Base-by-base conservation (phyloP, 805 yeast species). In the Metschnikowia rubicola region DNA sequence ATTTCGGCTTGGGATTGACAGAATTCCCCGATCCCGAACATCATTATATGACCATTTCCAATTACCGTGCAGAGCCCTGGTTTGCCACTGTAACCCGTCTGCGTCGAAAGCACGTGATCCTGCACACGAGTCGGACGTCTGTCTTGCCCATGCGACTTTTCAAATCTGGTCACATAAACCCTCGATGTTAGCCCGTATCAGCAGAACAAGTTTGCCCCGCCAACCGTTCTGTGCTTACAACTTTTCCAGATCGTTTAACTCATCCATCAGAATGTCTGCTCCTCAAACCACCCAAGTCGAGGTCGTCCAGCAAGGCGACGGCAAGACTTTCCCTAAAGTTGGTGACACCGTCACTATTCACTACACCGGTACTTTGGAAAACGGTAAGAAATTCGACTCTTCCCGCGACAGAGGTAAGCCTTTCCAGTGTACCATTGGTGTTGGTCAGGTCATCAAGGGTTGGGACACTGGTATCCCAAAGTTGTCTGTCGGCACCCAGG, bases 391-490 rank as follows among this genome's bases (percentile, higher is more conserved):
- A 74, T 92, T 92, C 66, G 98, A 92, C 71, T 88, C 97, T 44
- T 90, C 97, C 47, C 80, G 90, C 60, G 96, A 89, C 78, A 85
- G 97, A 74, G 94, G 94, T 64, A 82, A 86, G 70, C 97, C 98
- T 57, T 92, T 92, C 84, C 92, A 88, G 70, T 86, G 96, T 69
- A 73, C 76, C 71, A 88, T 92, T 65, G 97, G 98, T 69, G 96
- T 88, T 57, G 97, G 97, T 56, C 96, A 86, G 74, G 97, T 92
- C 58, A 92, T 92, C 74, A 82, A 83, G 65, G 98, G 97, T 57
- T 92, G 97, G 97, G 97, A 91, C 64, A 87, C 82, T 63, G 96
- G 91, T 53, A 88, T 90, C 66, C 96, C 97, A 46, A 83, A 90
- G 71, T 78, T 92, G 66, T 86, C 96, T 44, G 79, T 90, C 43